These are phyloP conservation scores for Pyricularia sp. DNA, from an alignment of 2,329 filamentous ascomycete species.

Conservation along the genomic window DNA sequence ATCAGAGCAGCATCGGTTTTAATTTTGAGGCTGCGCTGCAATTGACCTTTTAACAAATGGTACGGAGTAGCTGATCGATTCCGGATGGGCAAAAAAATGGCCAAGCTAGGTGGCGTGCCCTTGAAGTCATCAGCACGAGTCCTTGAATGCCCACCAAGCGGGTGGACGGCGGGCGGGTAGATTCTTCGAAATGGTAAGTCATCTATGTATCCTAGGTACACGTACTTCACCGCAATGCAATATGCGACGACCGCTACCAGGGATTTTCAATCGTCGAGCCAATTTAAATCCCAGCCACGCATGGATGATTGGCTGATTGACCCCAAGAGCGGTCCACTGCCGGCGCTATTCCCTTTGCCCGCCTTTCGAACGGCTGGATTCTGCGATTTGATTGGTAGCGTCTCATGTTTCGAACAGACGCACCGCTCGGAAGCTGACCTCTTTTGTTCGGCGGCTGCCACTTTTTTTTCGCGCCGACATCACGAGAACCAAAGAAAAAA, in stretches of 20 bases:
- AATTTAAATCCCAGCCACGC: not conserved
- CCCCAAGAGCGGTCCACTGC: not conserved
- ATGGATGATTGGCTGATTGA: not conserved
- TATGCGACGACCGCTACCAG: not conserved
- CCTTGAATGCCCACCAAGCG: not conserved
- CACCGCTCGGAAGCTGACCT: not conserved
- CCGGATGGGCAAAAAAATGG: not conserved
- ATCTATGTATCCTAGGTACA: not conserved
- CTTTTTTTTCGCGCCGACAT: not conserved
- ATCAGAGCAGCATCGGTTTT: not conserved
- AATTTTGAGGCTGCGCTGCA: not conserved
- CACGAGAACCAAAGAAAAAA: not conserved
- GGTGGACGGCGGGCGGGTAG: not conserved
- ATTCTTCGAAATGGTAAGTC: not conserved
- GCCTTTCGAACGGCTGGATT: not conserved
- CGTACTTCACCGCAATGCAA: not conserved
- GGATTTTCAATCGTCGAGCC: not conserved
- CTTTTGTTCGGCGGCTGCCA: not conserved
- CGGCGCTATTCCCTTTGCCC: not conserved
- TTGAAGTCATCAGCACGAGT: not conserved
- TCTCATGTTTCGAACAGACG: slow-evolving; percentile 1
- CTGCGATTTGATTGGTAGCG: not conserved
- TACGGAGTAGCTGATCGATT: not conserved
- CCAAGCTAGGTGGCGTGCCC: not conserved
- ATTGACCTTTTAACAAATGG: not conserved